A percentile compares a stretch with the other conserved stretches of the same genome.
Evolutionary conservation across 164 flowering plant species (phyloP).

Genomic region (Echeveria elegans): DNA sequence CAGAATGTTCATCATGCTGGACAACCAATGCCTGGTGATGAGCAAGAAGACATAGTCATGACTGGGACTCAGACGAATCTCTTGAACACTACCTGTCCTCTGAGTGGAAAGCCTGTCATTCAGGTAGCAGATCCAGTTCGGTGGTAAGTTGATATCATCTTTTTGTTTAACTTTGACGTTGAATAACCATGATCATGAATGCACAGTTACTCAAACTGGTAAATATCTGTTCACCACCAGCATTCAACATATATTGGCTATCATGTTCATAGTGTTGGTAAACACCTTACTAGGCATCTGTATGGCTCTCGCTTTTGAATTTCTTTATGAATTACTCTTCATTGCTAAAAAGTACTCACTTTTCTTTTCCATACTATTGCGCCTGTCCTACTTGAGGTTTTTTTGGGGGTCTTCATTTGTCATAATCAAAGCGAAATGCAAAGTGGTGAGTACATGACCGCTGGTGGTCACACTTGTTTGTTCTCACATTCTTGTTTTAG

Average conservation of each 20-base stretch:
- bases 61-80: slow-evolving; percentile 61
- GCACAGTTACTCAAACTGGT: neutral
- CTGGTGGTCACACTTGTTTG: too few species aligned
- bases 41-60: slow-evolving; percentile 85
- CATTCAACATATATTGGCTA: neutral
- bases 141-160: slow-evolving; percentile 30
- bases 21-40: slow-evolving; percentile 90
- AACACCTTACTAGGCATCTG: neutral
- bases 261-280: neutral
- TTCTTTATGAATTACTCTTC: too few species aligned
- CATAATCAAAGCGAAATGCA: too few species aligned
- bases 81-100: slow-evolving; percentile 61
- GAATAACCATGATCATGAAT: neutral
- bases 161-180: neutral
- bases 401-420: too few species aligned
- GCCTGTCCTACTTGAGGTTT: too few species aligned
- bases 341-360: too few species aligned
- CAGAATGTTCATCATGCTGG: slow-evolving; percentile 90
- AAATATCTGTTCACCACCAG: neutral
- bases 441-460: too few species aligned
- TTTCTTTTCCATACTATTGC: too few species aligned
- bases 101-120: slow-evolving; percentile 68
- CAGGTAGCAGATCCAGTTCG: slow-evolving; percentile 72
- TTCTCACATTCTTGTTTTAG: too few species aligned
- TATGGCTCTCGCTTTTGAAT: neutral